These are phyloP conservation scores for Ustanciosporium gigantosporum DNA, from an alignment of 1,284 basidiomycete genomes.

Conservation along the genomic window DNA sequence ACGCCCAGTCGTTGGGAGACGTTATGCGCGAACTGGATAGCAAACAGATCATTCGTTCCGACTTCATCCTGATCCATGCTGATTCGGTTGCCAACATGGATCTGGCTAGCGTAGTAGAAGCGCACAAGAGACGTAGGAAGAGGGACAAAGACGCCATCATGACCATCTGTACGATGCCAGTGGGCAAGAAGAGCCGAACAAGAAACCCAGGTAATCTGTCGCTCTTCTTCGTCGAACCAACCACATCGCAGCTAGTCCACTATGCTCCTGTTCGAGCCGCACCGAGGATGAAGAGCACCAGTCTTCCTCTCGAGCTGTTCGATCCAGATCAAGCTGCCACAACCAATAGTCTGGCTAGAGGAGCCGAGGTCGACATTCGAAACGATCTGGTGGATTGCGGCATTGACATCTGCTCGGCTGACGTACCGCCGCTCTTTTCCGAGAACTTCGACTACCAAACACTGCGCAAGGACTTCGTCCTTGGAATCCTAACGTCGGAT, in stretches of 20 bases:
- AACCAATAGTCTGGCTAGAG: conserved; percentile 25
- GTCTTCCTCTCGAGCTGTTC: conserved; percentile 54
- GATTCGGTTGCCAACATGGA: conserved; percentile 92
- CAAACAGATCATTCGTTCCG: conserved; percentile 79
- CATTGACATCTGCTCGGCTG: conserved; percentile 68
- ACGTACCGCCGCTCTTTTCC: conserved; percentile 91
- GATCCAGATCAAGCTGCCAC: conserved; percentile 36
- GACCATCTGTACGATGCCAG: conserved; percentile 66
- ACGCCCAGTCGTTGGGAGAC: conserved; percentile 89
- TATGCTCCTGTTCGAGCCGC: conserved; percentile 57
- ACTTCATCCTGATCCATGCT: conserved; percentile 78
- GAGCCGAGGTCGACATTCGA: conserved; percentile 74
- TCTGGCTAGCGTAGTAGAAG: conserved; percentile 82
- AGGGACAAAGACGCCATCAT: conserved; percentile 90
- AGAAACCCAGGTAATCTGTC: conserved; percentile 46
- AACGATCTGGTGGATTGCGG: conserved; percentile 85
- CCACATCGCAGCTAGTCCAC: conserved; percentile 59
- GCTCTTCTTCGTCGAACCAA: conserved; percentile 46
- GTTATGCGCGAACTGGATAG: conserved; percentile 95
- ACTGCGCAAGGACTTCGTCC: conserved; percentile 87
- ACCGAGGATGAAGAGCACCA: conserved; percentile 41
- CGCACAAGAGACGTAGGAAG: conserved; percentile 84
- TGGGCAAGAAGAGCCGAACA: conserved; percentile 21
- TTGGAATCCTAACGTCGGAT: conserved; percentile 94
- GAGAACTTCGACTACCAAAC: conserved; percentile 98